Percentiles rank a stretch among this genome's conserved stretches.
Conservation (phyloP, 768 basidiomycete species). For the Agaricus blazei region DNA sequence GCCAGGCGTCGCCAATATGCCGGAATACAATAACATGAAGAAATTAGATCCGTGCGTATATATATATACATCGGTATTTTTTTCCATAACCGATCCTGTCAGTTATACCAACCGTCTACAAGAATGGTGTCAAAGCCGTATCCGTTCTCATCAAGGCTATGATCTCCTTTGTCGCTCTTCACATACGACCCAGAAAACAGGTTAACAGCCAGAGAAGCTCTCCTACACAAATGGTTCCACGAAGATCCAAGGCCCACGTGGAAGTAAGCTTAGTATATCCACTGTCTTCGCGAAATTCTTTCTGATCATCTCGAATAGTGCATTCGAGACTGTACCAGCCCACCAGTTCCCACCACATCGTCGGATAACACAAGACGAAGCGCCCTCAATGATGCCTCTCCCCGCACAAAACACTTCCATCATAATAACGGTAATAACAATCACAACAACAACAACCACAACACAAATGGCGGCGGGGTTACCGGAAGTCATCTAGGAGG, state of each 20-base stretch:
- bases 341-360: conserved; percentile 79
- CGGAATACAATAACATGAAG: conserved; percentile 82
- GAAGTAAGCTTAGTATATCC: conserved; percentile 52
- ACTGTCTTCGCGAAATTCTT: conserved; percentile 2
- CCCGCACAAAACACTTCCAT: conserved; percentile 41
- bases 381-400: conserved; percentile 77
- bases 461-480: conserved; percentile 10
- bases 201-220: conserved; percentile 75
- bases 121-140: conserved; percentile 72
- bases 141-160: conserved; percentile 59
- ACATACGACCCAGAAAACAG: conserved; percentile 84
- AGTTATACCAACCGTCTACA: conserved; percentile 51
- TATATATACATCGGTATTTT: not conserved
- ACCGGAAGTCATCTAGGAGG: conserved; percentile 21
- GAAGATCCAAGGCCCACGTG: conserved; percentile 83
- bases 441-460: too few species aligned
- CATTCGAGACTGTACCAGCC: conserved; percentile 60
- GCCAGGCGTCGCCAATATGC: conserved; percentile 82
- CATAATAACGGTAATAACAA: conserved; percentile 15
- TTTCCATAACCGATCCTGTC: not conserved
- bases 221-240: conserved; percentile 87
- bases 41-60: conserved; percentile 63
- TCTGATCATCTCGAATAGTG: conserved; percentile 36
- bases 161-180: conserved; percentile 87
- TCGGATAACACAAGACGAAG: conserved; percentile 90